These are phyloP conservation scores for Epicoccum nigrum DNA, from an alignment of 2,329 filamentous ascomycete genomes.

Conservation along the genomic window DNA sequence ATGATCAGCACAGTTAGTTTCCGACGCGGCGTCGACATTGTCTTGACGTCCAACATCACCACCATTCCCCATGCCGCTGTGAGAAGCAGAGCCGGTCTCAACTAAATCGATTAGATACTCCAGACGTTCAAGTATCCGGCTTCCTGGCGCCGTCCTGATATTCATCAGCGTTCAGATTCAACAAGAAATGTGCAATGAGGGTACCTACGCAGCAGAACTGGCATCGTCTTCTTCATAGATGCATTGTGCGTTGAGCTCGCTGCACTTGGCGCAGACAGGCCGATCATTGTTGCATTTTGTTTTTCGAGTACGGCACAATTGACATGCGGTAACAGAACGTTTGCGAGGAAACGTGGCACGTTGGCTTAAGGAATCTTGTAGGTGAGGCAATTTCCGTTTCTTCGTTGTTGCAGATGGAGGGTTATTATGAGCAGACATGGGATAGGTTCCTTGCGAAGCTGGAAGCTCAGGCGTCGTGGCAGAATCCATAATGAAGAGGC, in stretches of 20 bases:
- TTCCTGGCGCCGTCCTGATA: background rate
- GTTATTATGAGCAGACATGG: background rate
- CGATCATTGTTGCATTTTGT: conserved; percentile 24
- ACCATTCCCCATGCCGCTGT: background rate
- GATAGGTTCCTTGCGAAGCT: too few relatives aligned
- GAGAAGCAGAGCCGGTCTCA: background rate
- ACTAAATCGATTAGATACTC: conserved; percentile 14
- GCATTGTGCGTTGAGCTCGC: conserved; percentile 16
- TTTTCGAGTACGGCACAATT: conserved; percentile 15
- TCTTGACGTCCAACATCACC: too few relatives aligned
- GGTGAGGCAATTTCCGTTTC: conserved; percentile 1
- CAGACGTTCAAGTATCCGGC: conserved; percentile 14
- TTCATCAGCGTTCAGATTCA: background rate
- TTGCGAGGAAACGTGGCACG: conserved; percentile 7
- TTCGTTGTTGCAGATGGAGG: background rate
- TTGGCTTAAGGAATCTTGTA: background rate
- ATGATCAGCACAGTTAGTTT: too few relatives aligned
- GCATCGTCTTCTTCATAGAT: conserved; percentile 11
- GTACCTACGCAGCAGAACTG: background rate
- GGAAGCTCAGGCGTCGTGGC: too few relatives aligned
- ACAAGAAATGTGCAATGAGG: too few relatives aligned
- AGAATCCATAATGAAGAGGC: too few relatives aligned
- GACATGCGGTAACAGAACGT: conserved; percentile 13
- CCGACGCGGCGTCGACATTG: too few relatives aligned
- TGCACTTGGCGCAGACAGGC: conserved; percentile 21